Base-by-base conservation (phyloP, 2,329 filamentous ascomycete genomes). In the Aspergillus hiratsukae region DNA sequence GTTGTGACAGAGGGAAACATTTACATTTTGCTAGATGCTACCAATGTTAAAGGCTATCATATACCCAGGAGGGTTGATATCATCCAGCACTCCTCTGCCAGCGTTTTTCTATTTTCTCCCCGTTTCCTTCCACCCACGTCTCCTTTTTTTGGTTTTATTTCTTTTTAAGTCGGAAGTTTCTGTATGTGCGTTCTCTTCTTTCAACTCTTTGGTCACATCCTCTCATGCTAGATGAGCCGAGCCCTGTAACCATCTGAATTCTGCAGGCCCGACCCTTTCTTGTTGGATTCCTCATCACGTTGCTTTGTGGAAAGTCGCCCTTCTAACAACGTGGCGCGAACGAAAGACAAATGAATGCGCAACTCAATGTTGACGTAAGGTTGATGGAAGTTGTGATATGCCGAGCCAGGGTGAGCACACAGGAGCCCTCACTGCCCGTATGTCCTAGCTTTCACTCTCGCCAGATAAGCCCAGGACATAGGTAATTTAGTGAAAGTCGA, bases 1-100 rank as follows among this genome's bases (percentile, higher is more conserved):
- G 23, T 3, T 46, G 14, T 46, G 43, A 46, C 43, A 55, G 64
- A 69, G 67, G 67, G 62, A 64, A 31, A 59, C 25, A 48, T 67
- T 69, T 61, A 62, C 66, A 69, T 64, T 70, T 68, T 62, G 59
- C 63, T 63, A 67, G 62, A 64, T 63, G 61, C 64, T 66, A 63
- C 52, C 50, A 52, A 48, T 51, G 53, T n/a, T 5, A 51, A 23
- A 21, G 35, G 25, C 19, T 54, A 40, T 35, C 27, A 58, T 35
- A 51, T 31, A 51, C 49, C 23, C 46, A 49, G 45, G 51, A 49
- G 51, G 37, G 23, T 17, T 46, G 56, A 46, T 48, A 55, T 43
- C 57, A 64, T 60, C 66, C 52, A 62, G 58, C 60, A 58, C 62
- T 66, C 68, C 68, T 69, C 67, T 46, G 21, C 23, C 43, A 46